phyloP scores from a whole-genome alignment of 352 stramenopile species.

The Phytophthora quininea region DNA sequence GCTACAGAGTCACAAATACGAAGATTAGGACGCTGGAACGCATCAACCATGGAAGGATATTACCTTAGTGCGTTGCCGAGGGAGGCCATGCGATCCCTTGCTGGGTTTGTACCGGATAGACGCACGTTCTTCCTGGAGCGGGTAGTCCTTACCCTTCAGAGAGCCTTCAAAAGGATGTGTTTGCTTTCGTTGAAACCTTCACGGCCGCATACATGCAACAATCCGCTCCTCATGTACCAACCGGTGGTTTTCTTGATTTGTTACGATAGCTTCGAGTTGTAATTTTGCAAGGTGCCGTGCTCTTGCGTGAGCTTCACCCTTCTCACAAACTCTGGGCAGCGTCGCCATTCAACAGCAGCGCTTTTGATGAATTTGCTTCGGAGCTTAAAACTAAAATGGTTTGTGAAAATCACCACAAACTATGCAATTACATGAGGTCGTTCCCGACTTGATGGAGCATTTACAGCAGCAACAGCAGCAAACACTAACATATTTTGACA shows the following conservation, averaged over 20 bases:
- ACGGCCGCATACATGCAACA: slow-evolving; percentile 9
- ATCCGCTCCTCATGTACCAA: slow-evolving; percentile 7
- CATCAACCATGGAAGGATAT: not conserved
- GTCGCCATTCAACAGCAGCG: not conserved
- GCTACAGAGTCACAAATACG: not conserved
- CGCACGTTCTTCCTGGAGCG: slow-evolving; percentile 11
- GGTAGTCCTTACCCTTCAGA: not conserved
- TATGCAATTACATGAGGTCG: not conserved
- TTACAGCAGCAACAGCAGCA: not conserved
- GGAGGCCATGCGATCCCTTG: slow-evolving; percentile 10
- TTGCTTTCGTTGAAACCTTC: slow-evolving; percentile 13
- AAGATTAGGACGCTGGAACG: not conserved
- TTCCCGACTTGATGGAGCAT: not conserved
- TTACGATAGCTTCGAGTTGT: not conserved
- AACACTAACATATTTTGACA: not conserved
- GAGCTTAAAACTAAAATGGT: not conserved
- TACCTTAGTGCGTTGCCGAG: slow-evolving; percentile 6
- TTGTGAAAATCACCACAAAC: not conserved
- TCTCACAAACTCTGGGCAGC: not conserved
- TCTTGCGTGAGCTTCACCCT: not conserved
- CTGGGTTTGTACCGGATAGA: slow-evolving; percentile 3
- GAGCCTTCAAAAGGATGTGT: not conserved
- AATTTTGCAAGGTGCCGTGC: not conserved
- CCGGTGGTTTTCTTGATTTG: not conserved
- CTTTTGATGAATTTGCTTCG: not conserved